Percentiles rank a stretch among this genome's conserved stretches.
These are phyloP conservation scores for Cytospora leucostoma DNA, from an alignment of 2,329 filamentous ascomycete species.

Conservation along the genomic window DNA sequence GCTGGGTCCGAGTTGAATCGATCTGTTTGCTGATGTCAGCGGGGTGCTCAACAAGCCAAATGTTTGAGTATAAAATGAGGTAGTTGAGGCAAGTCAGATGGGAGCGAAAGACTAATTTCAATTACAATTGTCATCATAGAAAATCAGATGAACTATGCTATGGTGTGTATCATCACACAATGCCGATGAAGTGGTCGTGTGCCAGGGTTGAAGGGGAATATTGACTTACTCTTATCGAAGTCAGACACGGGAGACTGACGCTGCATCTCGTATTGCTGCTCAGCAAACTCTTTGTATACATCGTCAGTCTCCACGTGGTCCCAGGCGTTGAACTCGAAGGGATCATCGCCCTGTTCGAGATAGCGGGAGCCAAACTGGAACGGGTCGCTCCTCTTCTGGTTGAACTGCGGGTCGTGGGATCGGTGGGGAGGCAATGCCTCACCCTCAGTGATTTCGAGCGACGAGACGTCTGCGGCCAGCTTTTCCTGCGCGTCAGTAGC, in stretches of 20 bases:
- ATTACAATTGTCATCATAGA: slow-evolving; percentile 61
- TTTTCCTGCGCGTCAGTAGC: slow-evolving; percentile 26
- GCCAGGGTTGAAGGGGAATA: neutral
- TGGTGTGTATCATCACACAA: slow-evolving; percentile 52
- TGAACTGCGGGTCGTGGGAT: slow-evolving; percentile 70
- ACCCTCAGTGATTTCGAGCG: slow-evolving; percentile 13
- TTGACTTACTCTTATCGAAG: slow-evolving; percentile 77
- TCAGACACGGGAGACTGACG: slow-evolving; percentile 84
- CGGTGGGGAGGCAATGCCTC: slow-evolving; percentile 56
- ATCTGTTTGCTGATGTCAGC: slow-evolving; percentile 52
- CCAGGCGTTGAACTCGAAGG: slow-evolving; percentile 98
- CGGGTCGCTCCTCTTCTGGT: slow-evolving; percentile 84
- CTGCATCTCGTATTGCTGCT: slow-evolving; percentile 82
- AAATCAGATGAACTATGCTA: slow-evolving; percentile 74
- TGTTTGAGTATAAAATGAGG: slow-evolving; percentile 18
- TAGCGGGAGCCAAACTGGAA: slow-evolving; percentile 94
- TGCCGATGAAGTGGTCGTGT: slow-evolving; percentile 26
- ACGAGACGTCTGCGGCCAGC: slow-evolving; percentile 22
- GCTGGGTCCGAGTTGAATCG: slow-evolving; percentile 89
- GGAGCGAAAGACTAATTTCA: slow-evolving; percentile 70
- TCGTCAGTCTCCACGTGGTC: slow-evolving; percentile 95
- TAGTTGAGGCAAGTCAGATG: slow-evolving; percentile 58
- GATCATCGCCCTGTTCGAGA: slow-evolving; percentile 80
- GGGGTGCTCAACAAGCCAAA: slow-evolving; percentile 22
- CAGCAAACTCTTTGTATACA: slow-evolving; percentile 81